Base-by-base conservation (phyloP, 2,329 filamentous ascomycete genomes). In the Fusarium coicis region DNA sequence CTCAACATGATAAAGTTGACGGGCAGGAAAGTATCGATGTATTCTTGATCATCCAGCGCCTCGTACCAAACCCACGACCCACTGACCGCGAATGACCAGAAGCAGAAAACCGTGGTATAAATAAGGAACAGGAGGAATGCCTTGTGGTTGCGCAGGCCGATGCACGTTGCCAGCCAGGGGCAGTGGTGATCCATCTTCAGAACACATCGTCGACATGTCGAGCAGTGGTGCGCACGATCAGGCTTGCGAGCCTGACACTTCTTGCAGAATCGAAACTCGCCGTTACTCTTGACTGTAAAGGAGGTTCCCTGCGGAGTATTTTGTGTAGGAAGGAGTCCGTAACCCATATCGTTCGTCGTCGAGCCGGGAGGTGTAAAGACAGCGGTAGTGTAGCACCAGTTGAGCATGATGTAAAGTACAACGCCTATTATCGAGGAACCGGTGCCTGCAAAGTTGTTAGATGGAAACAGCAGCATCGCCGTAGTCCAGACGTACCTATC, bases 101-200 rank as follows among this genome's bases (percentile, higher is more conserved):
- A 91, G 84, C 93, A 95, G 84, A 97, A 97, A 4, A 97, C 70
- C 8, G 92, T 93, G 1, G 93, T 94, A 81, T 99, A 98, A 63
- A 95, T 89, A 32, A 99, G 87, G 81, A 98, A 99, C 7, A 98
- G 88, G 59, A 99, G 82, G 80, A 99, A 99, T 1, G 95, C 89
- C 84, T 99, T 99, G 87, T 98, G 97, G 83, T 99, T 99, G 79
- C 90, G 91, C 73, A 99, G 86, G 26, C 96, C 96, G 67, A 99
- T 93, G 82, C 96, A 99, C 8, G 94, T 97, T 34, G 96, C 96
- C 55, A 99, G 88, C 96, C 96, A 99, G 21, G 96, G 96, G 81
- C 96, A 99, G 84, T 99, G 96, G 82, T 99, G 96, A 81, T 99
- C 96, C 96, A 99, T 99, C 87, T 99, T 99, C 81, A 99, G 87